A percentile compares a stretch with the other conserved stretches of the same genome.
phyloP scores from a whole-genome alignment of 352 stramenopile genomes.

The Thalassiosira exigua region DNA sequence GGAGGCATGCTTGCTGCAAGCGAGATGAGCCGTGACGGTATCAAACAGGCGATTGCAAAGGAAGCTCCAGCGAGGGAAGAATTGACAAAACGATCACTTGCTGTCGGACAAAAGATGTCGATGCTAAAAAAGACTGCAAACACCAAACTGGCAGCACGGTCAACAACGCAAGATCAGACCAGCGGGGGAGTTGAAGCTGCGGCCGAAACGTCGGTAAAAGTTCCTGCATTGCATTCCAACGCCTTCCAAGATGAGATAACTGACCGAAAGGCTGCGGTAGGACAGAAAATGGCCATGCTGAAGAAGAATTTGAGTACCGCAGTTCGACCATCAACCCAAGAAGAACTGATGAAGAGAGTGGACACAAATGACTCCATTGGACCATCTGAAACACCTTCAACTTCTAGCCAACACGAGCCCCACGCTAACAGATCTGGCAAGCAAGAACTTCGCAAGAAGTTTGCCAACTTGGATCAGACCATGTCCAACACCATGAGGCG shows the following conservation, averaged over 20 bases:
- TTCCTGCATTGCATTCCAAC: conserved; percentile 1
- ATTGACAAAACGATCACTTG: conserved; percentile 10
- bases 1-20: conserved; percentile 36
- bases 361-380: not conserved
- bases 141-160: conserved; percentile 29
- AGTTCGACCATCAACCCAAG: conserved; percentile 22
- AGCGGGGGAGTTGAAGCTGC: conserved; percentile 2
- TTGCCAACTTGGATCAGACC: conserved; percentile 44
- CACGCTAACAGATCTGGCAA: conserved; percentile 12
- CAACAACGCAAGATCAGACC: conserved; percentile 24
- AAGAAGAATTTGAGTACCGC: conserved; percentile 28
- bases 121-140: conserved; percentile 33
- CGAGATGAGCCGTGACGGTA: conserved; percentile 42
- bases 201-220: not conserved
- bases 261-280: conserved; percentile 17
- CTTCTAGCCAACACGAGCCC: conserved; percentile 6
- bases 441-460: conserved; percentile 44
- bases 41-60: conserved; percentile 40
- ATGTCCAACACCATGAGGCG: conserved; percentile 46
- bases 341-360: conserved; percentile 11
- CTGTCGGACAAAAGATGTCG: conserved; percentile 27
- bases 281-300: conserved; percentile 32
- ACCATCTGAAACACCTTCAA: not conserved
- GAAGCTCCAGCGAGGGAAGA: conserved; percentile 18
- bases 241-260: conserved; percentile 17